Base-by-base conservation (phyloP, 2,329 filamentous ascomycete species). In the Trichoderma arundinaceum region DNA sequence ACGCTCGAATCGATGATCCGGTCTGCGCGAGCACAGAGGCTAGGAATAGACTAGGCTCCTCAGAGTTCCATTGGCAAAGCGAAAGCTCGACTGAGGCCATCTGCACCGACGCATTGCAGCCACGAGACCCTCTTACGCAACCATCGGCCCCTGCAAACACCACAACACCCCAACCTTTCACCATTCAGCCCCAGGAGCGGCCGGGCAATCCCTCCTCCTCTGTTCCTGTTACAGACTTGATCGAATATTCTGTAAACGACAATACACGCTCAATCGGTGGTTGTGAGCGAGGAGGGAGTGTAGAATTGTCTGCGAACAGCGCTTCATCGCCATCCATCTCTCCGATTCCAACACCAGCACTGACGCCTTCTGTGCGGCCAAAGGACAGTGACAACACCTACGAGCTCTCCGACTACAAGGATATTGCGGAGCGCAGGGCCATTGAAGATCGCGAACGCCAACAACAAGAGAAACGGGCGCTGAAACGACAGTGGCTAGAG, bases 401-500 rank as follows among this genome's bases (percentile, higher is more conserved):
- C 74, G 81, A 83, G 69, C 79, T 85, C 53, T 72, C 71, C 66
- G 77, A 80, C 54, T 82, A 81, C 71, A 68, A 71, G 43, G 72
- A 74, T 48, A 72, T 77, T 57, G 70, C 73, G 59, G 68, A 70
- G 58, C 74, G 74, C 48, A 70, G 73, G 58, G 69, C 74, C 66
- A 69, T 66, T 44, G 68, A 73, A 66, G 74, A 76, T 38, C 74
- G 73, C 61, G 75, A 79, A 66, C 68, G 71, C 43, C 77, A 75
- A 61, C 73, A 71, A 70, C 74, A 69, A 68, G 71, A 75, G 19
- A 88, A 86, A 77, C 80, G 83, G 74, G 78, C 79, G 71, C 82
- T 84, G 77, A 93, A 93, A 82, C 85, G 87, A 77, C 82, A 82
- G 74, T 86, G 86, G 84, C 88, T 94, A 73, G 86, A 91, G 72